Conservation (phyloP, 1,284 basidiomycete species). For the Rhodotorula glutinis region DNA sequence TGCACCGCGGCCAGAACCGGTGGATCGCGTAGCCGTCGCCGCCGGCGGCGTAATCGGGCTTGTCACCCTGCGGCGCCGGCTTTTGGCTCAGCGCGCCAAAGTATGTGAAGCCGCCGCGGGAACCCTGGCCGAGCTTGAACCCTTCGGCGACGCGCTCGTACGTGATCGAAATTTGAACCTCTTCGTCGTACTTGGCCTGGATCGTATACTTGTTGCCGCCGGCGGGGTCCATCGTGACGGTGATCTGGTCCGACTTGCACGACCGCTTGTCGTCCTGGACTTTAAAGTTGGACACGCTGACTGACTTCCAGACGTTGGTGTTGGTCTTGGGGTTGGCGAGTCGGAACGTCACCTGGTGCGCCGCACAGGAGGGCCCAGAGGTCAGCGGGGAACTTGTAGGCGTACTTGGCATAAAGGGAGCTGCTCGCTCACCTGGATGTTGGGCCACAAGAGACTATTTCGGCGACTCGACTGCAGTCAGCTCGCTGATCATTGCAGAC, state of each 20-base stretch:
- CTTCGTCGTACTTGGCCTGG: slow-evolving; percentile 71
- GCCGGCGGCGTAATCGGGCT: slow-evolving; percentile 51
- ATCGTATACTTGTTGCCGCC: slow-evolving; percentile 69
- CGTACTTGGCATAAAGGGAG: background rate
- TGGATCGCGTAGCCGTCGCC: slow-evolving; percentile 83
- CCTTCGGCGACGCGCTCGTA: slow-evolving; percentile 72
- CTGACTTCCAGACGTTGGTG: slow-evolving; percentile 78
- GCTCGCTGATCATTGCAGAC: too few relatives aligned
- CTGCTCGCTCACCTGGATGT: slow-evolving; percentile 61
- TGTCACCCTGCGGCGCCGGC: slow-evolving; percentile 55
- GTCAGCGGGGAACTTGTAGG: background rate
- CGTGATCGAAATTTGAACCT: slow-evolving; percentile 76
- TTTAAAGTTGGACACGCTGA: slow-evolving; percentile 81
- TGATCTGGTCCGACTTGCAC: slow-evolving; percentile 85
- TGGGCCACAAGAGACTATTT: slow-evolving; percentile 67
- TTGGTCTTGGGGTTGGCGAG: slow-evolving; percentile 69
- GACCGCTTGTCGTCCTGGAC: slow-evolving; percentile 70
- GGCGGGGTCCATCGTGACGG: slow-evolving; percentile 59
- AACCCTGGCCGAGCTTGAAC: slow-evolving; percentile 87
- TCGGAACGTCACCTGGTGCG: slow-evolving; percentile 74
- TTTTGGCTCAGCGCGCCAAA: slow-evolving; percentile 61
- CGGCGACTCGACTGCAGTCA: too few relatives aligned
- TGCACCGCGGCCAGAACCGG: slow-evolving; percentile 80
- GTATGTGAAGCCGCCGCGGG: slow-evolving; percentile 83
- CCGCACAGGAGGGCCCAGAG: too few relatives aligned